Percentiles rank a stretch among this genome's conserved stretches.
Evolutionary conservation across 2,329 filamentous ascomycete genomes (phyloP).

Genomic region (Fusarium hainanense): DNA sequence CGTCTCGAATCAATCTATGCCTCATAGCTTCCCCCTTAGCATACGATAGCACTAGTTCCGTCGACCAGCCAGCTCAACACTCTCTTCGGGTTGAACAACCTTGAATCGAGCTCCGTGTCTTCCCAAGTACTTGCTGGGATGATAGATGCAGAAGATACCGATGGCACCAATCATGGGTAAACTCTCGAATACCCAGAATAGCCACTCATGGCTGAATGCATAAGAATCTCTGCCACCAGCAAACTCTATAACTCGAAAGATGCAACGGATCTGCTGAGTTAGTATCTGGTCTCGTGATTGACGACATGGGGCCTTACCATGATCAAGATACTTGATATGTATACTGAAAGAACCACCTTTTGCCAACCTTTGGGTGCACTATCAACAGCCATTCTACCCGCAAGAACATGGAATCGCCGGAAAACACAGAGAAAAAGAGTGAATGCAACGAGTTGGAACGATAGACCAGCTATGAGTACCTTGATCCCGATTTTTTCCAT

Average conservation of each 20-base stretch:
- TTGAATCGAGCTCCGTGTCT: constrained; percentile 15
- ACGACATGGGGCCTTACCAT: constrained; percentile 52
- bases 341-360: constrained; percentile 56
- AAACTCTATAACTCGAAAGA: constrained; percentile 66
- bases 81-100: neutral
- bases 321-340: constrained; percentile 57
- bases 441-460: constrained; percentile 56
- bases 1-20: no score
- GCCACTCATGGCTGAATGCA: constrained; percentile 62
- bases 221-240: constrained; percentile 63
- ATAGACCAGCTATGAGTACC: constrained; percentile 56
- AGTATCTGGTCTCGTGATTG: neutral
- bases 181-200: constrained; percentile 64
- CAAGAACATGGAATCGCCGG: constrained; percentile 52
- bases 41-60: neutral
- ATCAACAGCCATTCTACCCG: constrained; percentile 31
- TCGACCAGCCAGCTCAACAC: constrained; percentile 20
- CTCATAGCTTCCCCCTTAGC: no score
- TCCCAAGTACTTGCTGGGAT: constrained; percentile 57
- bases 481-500: constrained; percentile 53
- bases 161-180: constrained; percentile 61
- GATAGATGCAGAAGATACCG: constrained; percentile 60
- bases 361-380: constrained; percentile 51
- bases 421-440: constrained; percentile 55
- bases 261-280: constrained; percentile 57